A percentile compares a stretch with the other conserved stretches of the same genome.
Conservation (phyloP, 75 land plant species). For the Pinus taeda region DNA sequence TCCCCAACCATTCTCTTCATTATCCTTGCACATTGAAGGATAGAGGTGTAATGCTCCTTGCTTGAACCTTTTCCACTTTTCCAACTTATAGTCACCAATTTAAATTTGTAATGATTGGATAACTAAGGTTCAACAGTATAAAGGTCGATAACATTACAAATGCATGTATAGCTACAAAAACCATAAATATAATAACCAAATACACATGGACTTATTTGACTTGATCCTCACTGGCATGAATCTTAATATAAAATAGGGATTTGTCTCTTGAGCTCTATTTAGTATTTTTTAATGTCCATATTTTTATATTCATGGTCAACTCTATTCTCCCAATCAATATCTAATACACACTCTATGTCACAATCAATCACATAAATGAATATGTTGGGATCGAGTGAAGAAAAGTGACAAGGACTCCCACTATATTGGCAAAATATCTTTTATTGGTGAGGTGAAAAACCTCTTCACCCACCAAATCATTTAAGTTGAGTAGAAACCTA, state of each 20-base stretch:
- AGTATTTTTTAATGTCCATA: not conserved
- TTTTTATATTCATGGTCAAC: not conserved
- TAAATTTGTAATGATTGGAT: not conserved
- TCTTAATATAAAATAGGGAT: not conserved
- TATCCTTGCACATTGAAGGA: not conserved
- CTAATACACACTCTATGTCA: conserved; percentile 12
- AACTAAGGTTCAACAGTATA: not conserved
- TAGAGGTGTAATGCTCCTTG: not conserved
- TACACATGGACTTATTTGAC: not conserved
- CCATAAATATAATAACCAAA: not conserved
- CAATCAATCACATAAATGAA: conserved; percentile 53
- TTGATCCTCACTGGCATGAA: not conserved
- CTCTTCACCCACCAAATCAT: conserved; percentile 58
- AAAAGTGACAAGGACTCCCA: conserved; percentile 26
- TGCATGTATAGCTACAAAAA: not conserved
- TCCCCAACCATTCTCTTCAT: not conserved
- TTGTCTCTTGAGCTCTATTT: not conserved
- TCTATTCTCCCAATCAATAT: conserved; percentile 12
- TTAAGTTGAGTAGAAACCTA: conserved; percentile 22
- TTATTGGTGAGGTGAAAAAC: conserved; percentile 48
- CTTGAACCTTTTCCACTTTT: not conserved
- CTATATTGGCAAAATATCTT: conserved; percentile 35
- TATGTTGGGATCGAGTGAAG: conserved; percentile 42
- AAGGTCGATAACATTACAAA: conserved; percentile 1
- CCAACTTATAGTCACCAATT: not conserved